These are phyloP conservation scores for Pistacia vera DNA, from an alignment of 345 rosid species.

Conservation along the genomic window DNA sequence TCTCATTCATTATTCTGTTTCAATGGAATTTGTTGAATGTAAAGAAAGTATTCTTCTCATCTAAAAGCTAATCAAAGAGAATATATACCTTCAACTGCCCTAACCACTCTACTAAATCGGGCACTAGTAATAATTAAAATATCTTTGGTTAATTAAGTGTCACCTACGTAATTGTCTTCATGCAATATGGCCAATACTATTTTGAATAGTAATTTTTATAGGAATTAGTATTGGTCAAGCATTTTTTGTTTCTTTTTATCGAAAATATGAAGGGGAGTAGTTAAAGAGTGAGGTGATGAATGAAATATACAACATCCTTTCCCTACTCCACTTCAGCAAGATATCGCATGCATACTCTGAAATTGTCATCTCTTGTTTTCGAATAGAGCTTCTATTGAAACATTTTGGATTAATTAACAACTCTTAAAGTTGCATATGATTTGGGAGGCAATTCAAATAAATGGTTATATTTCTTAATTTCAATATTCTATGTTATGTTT, in stretches of 20 bases:
- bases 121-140: neutral
- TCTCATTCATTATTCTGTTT: slow-evolving; percentile 35
- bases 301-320: slow-evolving; percentile 28
- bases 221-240: neutral
- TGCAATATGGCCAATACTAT: slow-evolving; percentile 19
- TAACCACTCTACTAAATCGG: slow-evolving; percentile 82
- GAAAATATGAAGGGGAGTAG: slow-evolving; percentile 29
- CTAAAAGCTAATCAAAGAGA: neutral
- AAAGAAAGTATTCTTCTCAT: neutral
- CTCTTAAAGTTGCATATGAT: too few species aligned
- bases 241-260: neutral
- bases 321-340: slow-evolving; percentile 38
- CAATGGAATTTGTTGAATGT: slow-evolving; percentile 6
- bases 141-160: slow-evolving; percentile 10
- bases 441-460: too few species aligned
- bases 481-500: too few species aligned
- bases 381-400: too few species aligned
- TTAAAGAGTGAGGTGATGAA: slow-evolving; percentile 30
- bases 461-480: too few species aligned
- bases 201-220: too few species aligned
- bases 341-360: neutral
- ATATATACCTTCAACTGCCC: slow-evolving; percentile 85
- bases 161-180: slow-evolving; percentile 28
- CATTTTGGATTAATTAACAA: too few species aligned
- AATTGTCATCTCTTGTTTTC: neutral